Evolutionary conservation across 2,329 filamentous ascomycete genomes (phyloP), one percentile per base, ranked within the genome.

Genomic region (Fusarium subtropicale): DNA sequence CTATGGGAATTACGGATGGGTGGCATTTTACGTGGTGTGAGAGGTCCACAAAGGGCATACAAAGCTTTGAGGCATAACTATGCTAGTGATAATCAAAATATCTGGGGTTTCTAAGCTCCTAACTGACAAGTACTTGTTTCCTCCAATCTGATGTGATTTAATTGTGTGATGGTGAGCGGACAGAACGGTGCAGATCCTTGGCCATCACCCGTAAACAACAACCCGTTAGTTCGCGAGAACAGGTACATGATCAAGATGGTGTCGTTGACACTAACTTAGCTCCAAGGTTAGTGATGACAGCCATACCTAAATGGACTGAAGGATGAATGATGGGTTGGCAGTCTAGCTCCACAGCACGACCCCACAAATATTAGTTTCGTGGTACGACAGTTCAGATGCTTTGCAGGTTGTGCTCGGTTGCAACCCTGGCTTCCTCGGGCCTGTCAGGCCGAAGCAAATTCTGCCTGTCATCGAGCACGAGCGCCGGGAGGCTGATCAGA

Each of bases 241-340:
- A 60, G 46, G 34, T 54, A 56, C 48, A 56, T 56, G 51, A 45
- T 46, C 28, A 59, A 64, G 55, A 60, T 69, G 67, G 67, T 63
- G 68, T 71, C 42, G 67, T 60, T 52, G 44, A 54, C 45, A 55
- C 68, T 68, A 63, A 56, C 48, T 55, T 52, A 69, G 67, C 55
- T 56, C 38, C 28, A 45, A 60, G 58, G 64, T 69, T 69, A 68
- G 67, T 71, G 67, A 68, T 64, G 67, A 68, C 63, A 68, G 38
- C 53, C 51, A 55, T 68, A 68, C 67, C 67, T 30, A 46, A 63
- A 71, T 45, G 48, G 58, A 55, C 42, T 71, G 31, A 46, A 47
- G 60, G 54, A 68, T 69, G 66, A 44, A 38, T 56, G 39, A 50
- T 58, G 41, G 56, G 31, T 52, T 60, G 52, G 56, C 45, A 48